Base-by-base conservation (phyloP, 768 basidiomycete species). In the Hebeloma cylindrosporum region DNA sequence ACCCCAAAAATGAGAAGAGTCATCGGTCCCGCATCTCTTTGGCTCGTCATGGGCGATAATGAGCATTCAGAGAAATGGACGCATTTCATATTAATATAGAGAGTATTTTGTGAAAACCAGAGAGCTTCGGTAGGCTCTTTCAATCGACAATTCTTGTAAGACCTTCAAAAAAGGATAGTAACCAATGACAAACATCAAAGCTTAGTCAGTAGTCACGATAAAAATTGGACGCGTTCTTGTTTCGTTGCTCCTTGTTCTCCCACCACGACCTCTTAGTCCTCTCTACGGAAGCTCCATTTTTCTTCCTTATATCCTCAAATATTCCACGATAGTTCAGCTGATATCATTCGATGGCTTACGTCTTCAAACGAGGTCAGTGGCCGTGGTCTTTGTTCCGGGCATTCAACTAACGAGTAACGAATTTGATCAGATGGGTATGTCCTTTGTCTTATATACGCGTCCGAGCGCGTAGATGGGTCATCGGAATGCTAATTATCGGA, bases 401-500 rank as follows among this genome's bases (percentile, higher is more conserved):
- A 14, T 23, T n/a, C 32, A 37, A 32, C 47, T 57, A 29, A 57
- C 43, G 22, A 16, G 47, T 32, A 2, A 20, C 22, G 23, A 23
- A 41, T 20, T 45, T 21, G 9, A 48, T 21, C 27, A 76, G 75
- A 77, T 66, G 76, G 75, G 76, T 78, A 58, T 36, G 75, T 69
- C 26, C n/a, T 18, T 16, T 13, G 29, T 7, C 3, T 18, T 22
- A 25, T 35, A 48, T 34, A 61, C 71, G 69, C 67, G 67, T 62
- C 54, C 32, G 36, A 49, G 62, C 68, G 70, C 70, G 69, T 64
- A 42, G 17, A 49, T 53, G 47, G 23, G 22, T 31, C 35, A 28
- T 21, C 52, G 53, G 42, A 38, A 59, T 50, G 58, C 55, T 44
- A 26, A 52, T 51, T 10, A 36, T n/a, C 25, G 16, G 13, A n/a